Percentiles rank a stretch among this genome's conserved stretches.
These are phyloP conservation scores for Oryza coarctata DNA, from an alignment of 176 grass and related monocot genomes.

Conservation along the genomic window DNA sequence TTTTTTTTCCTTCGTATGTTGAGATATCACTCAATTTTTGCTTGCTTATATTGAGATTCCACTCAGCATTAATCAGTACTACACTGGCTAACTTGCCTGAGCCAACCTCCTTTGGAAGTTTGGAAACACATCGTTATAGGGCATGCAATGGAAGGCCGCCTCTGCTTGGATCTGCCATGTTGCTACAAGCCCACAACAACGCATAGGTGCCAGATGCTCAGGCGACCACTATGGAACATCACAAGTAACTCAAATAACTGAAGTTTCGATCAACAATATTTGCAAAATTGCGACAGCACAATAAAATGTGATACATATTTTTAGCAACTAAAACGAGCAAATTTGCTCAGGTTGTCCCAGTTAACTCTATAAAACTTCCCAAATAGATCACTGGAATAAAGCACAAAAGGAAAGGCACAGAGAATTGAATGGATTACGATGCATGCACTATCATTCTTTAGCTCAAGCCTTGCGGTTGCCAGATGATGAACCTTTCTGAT, in stretches of 20 bases:
- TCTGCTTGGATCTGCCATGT: neutral
- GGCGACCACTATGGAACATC: neutral
- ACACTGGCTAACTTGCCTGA: neutral
- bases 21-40: neutral
- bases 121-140: too few relatives aligned
- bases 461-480: constrained; percentile 37
- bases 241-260: neutral
- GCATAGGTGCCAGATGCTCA: neutral
- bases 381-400: constrained; percentile 11
- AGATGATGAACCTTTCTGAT: constrained; percentile 31
- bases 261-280: constrained; percentile 17
- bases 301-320: constrained; percentile 31
- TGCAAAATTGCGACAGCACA: constrained; percentile 44
- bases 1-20: neutral
- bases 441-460: neutral
- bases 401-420: neutral
- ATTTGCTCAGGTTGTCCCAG: constrained; percentile 27
- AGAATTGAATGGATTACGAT: constrained; percentile 5
- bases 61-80: neutral
- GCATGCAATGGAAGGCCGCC: too few relatives aligned
- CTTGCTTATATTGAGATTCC: neutral
- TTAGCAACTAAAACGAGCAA: constrained; percentile 31
- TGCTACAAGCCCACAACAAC: neutral
- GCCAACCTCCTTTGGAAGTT: neutral
- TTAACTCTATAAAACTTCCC: constrained; percentile 43